Conservation (phyloP, 768 basidiomycete species). For the Termitomyces sp. region DNA sequence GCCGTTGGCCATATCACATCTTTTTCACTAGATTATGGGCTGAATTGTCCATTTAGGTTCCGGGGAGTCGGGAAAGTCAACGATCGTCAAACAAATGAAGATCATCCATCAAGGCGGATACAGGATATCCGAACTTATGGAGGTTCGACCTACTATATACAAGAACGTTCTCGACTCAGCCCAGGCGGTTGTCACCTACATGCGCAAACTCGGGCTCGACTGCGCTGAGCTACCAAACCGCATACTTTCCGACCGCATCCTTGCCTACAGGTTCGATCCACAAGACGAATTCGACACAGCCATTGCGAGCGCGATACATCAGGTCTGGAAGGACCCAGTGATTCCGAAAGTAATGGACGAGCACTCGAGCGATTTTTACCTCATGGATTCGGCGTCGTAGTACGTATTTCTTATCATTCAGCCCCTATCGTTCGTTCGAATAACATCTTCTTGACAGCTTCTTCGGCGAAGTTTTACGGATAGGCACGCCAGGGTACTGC, state of each 20-base stretch:
- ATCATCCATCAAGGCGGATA: conserved; percentile 87
- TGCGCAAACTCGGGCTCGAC: conserved; percentile 74
- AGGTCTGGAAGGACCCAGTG: conserved; percentile 68
- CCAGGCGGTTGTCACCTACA: conserved; percentile 69
- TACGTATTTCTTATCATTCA: conserved; percentile 30
- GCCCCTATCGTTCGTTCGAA: background rate
- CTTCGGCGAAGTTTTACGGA: conserved; percentile 79
- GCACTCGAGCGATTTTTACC: conserved; percentile 2
- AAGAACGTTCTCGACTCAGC: conserved; percentile 79
- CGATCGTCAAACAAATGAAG: conserved; percentile 95
- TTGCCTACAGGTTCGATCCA: conserved; percentile 48
- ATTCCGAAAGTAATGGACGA: conserved; percentile 24
- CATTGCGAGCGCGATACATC: conserved; percentile 61
- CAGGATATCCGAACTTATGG: conserved; percentile 59
- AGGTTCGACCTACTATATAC: conserved; percentile 66
- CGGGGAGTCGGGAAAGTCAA: conserved; percentile 92
- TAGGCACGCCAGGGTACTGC: conserved; percentile 73
- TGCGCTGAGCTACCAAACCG: conserved; percentile 56
- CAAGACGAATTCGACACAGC: conserved; percentile 42
- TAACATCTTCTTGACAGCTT: conserved; percentile 46
- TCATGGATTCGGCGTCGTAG: conserved; percentile 37
- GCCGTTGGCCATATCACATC: background rate
- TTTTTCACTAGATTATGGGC: background rate
- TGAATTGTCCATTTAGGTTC: conserved; percentile 68
- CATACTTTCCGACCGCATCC: conserved; percentile 54